A percentile compares a stretch with the other conserved stretches of the same genome.
phyloP scores from a whole-genome alignment of 2,329 filamentous ascomycete species.

The Neoarthrinium moseri region DNA sequence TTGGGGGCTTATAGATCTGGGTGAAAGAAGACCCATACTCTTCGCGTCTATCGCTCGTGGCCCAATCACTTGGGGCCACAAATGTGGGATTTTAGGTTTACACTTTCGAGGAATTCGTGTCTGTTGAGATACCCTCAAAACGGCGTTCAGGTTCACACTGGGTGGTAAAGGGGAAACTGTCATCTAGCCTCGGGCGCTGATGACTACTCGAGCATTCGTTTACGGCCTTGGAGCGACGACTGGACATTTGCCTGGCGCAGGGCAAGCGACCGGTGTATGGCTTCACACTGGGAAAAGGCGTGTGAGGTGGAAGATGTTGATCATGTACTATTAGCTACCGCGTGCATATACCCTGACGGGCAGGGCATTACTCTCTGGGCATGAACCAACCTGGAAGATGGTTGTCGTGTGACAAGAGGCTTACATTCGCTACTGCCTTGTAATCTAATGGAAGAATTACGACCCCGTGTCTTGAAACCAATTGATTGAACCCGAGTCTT shows the following conservation, averaged over 20 bases:
- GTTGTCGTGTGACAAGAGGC: constrained; percentile 9
- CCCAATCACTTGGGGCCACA: neutral
- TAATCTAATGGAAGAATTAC: constrained; percentile 13
- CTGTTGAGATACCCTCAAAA: constrained; percentile 12
- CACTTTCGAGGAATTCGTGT: constrained; percentile 5
- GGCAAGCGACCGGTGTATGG: neutral
- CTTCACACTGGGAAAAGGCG: constrained; percentile 9
- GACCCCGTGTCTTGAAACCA: constrained; percentile 4
- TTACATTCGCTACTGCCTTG: constrained; percentile 16
- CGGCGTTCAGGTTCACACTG: constrained; percentile 10
- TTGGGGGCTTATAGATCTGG: constrained; percentile 7
- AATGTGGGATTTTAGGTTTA: neutral
- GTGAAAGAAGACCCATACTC: neutral
- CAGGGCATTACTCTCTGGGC: constrained; percentile 11
- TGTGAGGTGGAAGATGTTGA: constrained; percentile 1
- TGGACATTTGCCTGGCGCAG: neutral
- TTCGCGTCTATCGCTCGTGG: constrained; percentile 10
- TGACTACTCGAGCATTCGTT: constrained; percentile 10
- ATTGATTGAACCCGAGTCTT: neutral
- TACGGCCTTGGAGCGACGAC: constrained; percentile 3
- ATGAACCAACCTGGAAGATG: constrained; percentile 1
- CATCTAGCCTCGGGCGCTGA: constrained; percentile 4
- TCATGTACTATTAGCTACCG: constrained; percentile 12
- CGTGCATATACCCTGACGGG: constrained; percentile 13
- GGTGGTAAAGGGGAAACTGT: neutral